phyloP scores from a whole-genome alignment of 768 basidiomycete genomes.

The Tylopilus vinaceipallidus region DNA sequence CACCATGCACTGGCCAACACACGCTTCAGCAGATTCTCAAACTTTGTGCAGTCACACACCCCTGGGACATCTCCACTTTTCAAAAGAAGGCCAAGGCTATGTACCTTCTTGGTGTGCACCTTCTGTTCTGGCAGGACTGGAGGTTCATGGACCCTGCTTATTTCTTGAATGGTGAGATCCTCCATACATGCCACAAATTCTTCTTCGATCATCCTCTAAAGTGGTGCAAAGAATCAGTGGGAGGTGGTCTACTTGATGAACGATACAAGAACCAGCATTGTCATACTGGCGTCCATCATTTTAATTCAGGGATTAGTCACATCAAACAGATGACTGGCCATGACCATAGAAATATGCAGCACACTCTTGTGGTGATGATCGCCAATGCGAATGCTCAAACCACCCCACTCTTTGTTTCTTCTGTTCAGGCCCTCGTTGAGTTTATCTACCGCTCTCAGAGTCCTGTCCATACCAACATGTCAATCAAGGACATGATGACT shows the following conservation, averaged over 20 bases:
- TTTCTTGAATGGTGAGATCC: constrained; percentile 6
- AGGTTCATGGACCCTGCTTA: not conserved
- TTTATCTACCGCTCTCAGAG: constrained; percentile 26
- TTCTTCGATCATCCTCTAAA: constrained; percentile 8
- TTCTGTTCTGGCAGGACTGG: constrained; percentile 3
- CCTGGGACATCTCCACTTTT: constrained; percentile 28
- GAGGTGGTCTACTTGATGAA: not conserved
- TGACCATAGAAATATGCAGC: constrained; percentile 39
- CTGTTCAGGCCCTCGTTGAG: constrained; percentile 20
- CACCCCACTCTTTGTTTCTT: not conserved
- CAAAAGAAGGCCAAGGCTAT: not conserved
- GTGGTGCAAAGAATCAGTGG: constrained; percentile 9
- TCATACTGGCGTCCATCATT: constrained; percentile 33
- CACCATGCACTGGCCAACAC: not conserved
- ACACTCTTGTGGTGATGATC: constrained; percentile 5
- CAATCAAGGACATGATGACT: constrained; percentile 7
- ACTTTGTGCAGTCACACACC: constrained; percentile 6
- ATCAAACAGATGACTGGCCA: constrained; percentile 41
- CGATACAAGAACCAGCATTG: constrained; percentile 3
- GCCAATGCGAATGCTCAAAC: not conserved
- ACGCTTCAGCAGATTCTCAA: not conserved
- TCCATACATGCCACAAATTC: constrained; percentile 7
- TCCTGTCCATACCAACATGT: constrained; percentile 9
- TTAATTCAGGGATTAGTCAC: constrained; percentile 33
- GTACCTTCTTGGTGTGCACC: not conserved